A percentile compares a stretch with the other conserved stretches of the same genome.
phyloP scores from a whole-genome alignment of 257 asterid genomes.

The Ballota nigra region DNA sequence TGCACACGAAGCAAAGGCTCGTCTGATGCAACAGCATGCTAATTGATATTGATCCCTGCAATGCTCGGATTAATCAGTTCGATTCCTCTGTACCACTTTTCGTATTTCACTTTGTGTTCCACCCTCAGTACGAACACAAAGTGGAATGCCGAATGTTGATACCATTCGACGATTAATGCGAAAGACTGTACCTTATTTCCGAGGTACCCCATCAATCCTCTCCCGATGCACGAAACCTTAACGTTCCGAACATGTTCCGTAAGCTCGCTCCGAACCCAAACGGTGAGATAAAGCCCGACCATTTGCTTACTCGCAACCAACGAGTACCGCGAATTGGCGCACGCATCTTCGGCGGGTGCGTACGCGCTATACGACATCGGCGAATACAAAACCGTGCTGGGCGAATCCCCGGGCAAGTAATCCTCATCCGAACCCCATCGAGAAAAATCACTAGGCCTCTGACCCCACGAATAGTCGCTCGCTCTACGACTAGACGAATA shows the following conservation, averaged over 20 bases:
- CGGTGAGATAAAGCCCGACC: constrained; percentile 92
- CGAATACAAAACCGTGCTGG: constrained; percentile 77
- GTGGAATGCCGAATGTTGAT: background rate
- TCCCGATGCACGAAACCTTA: constrained; percentile 90
- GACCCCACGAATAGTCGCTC: constrained; percentile 89
- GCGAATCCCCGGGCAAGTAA: constrained; percentile 75
- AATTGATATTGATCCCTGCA: constrained; percentile 94
- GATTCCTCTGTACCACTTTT: background rate
- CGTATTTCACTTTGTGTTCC: background rate
- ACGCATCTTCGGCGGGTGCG: constrained; percentile 51
- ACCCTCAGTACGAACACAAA: background rate
- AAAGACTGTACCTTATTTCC: constrained; percentile 77
- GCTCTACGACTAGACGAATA: constrained; percentile 74
- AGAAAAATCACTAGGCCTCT: constrained; percentile 89
- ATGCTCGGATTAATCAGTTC: background rate
- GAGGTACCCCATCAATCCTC: constrained; percentile 98
- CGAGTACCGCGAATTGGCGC: constrained; percentile 55
- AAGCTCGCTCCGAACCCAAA: constrained; percentile 93
- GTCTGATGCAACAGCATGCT: constrained; percentile 98
- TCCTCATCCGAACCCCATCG: constrained; percentile 94
- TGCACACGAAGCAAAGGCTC: constrained; percentile 96
- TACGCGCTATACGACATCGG: constrained; percentile 59
- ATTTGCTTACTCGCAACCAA: constrained; percentile 93
- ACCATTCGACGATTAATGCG: background rate
- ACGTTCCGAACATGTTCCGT: constrained; percentile 79